Evolutionary conservation across 2,329 filamentous ascomycete species (phyloP), one percentile per base, ranked within the genome.

Genomic region (Cytospora piceicola): DNA sequence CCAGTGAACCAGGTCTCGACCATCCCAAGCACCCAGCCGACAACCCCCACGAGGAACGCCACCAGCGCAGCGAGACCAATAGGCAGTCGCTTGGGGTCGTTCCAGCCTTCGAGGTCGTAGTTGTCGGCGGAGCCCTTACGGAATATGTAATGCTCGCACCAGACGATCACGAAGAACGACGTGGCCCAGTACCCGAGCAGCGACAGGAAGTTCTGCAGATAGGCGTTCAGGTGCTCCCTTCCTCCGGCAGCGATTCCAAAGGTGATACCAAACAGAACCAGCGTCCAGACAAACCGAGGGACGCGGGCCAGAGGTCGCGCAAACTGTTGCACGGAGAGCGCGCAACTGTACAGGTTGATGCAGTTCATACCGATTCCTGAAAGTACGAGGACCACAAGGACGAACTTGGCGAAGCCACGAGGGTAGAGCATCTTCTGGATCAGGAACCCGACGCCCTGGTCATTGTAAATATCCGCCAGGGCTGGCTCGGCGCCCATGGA

Each of bases 11-110:
- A 86, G 0, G 82, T 85, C 74, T 86, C 80, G 52, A 79, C 79
- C 85, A 88, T 88, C 1, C 85, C 85, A 71, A 87, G 76, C 30
- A 84, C 76, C 77, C 83, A 85, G n/a, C 79, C 81, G 14, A 75
- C 78, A 9, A 80, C 73, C 2, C 81, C 81, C 3, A 78, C 71
- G 0, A 77, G 70, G 68, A 84, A 85, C 0, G 82, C 79, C 4
- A 74, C 66, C 0, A 77, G 69, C 2, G 77, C 82, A 2, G 73
- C 82, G 27, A 79, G 70, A 4, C 81, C 82, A 17, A 80, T 53
- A 0, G 82, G 82, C 67, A 84, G 71, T 27, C 73, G 73, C 7
- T 69, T 67, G 0, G 80, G 80, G 51, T 77, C 76, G 64, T 83
- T 79, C 81, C 81, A 84, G 17, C 71, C 79, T 24, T 82, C 80